These are phyloP conservation scores for Helminthosporium solani DNA, from an alignment of 2,329 filamentous ascomycete genomes.

Conservation along the genomic window DNA sequence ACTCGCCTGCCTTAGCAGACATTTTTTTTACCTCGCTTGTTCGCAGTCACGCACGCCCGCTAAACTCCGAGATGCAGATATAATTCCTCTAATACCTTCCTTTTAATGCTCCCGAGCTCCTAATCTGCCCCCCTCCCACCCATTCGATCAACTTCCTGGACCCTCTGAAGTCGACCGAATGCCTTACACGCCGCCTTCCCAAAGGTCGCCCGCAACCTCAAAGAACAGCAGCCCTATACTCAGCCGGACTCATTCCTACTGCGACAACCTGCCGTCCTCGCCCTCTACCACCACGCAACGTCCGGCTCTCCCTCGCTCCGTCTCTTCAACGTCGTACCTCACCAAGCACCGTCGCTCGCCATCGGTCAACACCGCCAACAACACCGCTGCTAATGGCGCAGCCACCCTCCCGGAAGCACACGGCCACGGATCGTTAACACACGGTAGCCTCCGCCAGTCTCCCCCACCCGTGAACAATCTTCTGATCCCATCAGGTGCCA, in stretches of 20 bases:
- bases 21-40: slow-evolving; percentile 9
- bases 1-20: background rate
- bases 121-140: slow-evolving; percentile 34
- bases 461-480: slow-evolving; percentile 77
- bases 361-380: slow-evolving; percentile 44
- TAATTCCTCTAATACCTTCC: slow-evolving; percentile 28
- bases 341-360: slow-evolving; percentile 62
- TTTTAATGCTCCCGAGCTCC: slow-evolving; percentile 46
- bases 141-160: slow-evolving; percentile 36
- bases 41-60: background rate
- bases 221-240: slow-evolving; percentile 53
- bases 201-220: slow-evolving; percentile 60
- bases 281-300: slow-evolving; percentile 40
- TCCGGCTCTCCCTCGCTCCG: slow-evolving; percentile 55
- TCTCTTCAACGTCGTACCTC: slow-evolving; percentile 61
- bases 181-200: slow-evolving; percentile 84
- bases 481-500: slow-evolving; percentile 76
- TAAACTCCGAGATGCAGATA: slow-evolving; percentile 8
- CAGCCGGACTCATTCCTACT: slow-evolving; percentile 54
- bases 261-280: slow-evolving; percentile 41
- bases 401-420: slow-evolving; percentile 20
- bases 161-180: slow-evolving; percentile 56
- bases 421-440: slow-evolving; percentile 40
- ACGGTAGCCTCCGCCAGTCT: slow-evolving; percentile 73
- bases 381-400: slow-evolving; percentile 33